Evolutionary conservation across 257 asterid species (phyloP), one percentile per base, ranked within the genome.

Genomic region (Solanum chmielewskii): DNA sequence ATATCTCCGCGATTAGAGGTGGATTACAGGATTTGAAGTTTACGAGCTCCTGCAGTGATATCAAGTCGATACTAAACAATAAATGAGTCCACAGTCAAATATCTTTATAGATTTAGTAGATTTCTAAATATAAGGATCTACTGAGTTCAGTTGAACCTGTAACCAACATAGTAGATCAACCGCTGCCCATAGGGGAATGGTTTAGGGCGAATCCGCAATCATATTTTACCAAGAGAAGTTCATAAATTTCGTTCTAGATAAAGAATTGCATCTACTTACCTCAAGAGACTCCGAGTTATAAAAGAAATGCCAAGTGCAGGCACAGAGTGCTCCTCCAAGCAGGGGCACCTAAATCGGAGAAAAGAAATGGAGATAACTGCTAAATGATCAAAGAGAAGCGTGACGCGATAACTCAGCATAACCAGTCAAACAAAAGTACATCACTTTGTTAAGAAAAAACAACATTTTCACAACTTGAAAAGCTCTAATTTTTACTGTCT

Each of bases 281-380:
- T 97, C 98, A 21, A 97, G 98, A 86, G 98, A 92, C 87, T 96
- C 98, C 3, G 99, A 89, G 88, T 97, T 97, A 89, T 97, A 97
- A 90, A 97, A 97, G 97, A 97, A 96, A 91, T 97, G 99, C 99
- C 99, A 97, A 7, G 99, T 97, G 92, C 99, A 96, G 25, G 99
- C 98, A 87, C 99, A 97, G 76, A 97, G 91, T 42, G 99, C 99
- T 93, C 99, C 99, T 83, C 98, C 99, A 9, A 96, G 95, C 89
- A 97, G 89, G 73, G 99, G 99, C 76, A 97, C 99, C 99, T 97
- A 87, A 87, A 90, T 85, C 82, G 87, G 80, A 25, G 21, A 23
- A 39, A 25, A 77, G 15, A 77, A 77, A 42, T 27, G 41, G 66
- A 78, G 64, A 45, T 42, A 75, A 4, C 39, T 77, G 16, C 47